Percentiles rank a stretch among this genome's conserved stretches.
Evolutionary conservation across 1,284 basidiomycete species (phyloP).

Genomic region (Pascua guehoae): DNA sequence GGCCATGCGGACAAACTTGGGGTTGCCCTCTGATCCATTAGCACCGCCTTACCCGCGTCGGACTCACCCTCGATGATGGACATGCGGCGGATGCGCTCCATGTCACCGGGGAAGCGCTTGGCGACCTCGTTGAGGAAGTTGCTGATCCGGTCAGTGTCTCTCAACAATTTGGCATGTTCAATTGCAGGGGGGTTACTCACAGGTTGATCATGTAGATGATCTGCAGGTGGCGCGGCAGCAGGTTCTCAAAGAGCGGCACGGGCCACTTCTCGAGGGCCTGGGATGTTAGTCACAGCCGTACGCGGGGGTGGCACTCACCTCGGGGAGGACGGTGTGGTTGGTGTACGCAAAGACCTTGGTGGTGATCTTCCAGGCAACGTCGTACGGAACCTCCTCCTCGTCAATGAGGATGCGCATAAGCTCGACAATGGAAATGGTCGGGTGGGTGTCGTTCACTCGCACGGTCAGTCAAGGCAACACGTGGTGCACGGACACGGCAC

Average conservation of each 20-base stretch:
- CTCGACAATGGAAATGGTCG: slow-evolving; percentile 89
- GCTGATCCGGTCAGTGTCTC: slow-evolving; percentile 35
- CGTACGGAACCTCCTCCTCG: slow-evolving; percentile 82
- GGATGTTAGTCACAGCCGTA: not conserved
- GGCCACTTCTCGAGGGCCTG: slow-evolving; percentile 71
- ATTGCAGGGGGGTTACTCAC: slow-evolving; percentile 46
- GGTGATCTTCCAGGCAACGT: slow-evolving; percentile 76
- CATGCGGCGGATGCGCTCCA: slow-evolving; percentile 74
- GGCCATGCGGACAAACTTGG: slow-evolving; percentile 84
- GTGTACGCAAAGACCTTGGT: slow-evolving; percentile 90
- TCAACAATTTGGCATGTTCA: not conserved
- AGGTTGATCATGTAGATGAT: slow-evolving; percentile 77
- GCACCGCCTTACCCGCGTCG: not conserved
- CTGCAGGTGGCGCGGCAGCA: slow-evolving; percentile 67
- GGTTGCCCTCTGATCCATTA: slow-evolving; percentile 63
- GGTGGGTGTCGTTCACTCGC: slow-evolving; percentile 68
- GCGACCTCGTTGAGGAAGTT: slow-evolving; percentile 62
- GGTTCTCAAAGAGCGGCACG: slow-evolving; percentile 71
- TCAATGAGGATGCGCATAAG: slow-evolving; percentile 77
- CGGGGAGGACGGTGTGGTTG: slow-evolving; percentile 63
- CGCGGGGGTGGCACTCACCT: slow-evolving; percentile 1
- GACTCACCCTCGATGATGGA: slow-evolving; percentile 74
- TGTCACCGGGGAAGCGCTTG: slow-evolving; percentile 79
- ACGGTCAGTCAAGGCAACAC: not conserved
- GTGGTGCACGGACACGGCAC: not conserved